These are phyloP conservation scores for Pelargonium cotyledonis DNA, from an alignment of 441 rosid species.

Conservation along the genomic window DNA sequence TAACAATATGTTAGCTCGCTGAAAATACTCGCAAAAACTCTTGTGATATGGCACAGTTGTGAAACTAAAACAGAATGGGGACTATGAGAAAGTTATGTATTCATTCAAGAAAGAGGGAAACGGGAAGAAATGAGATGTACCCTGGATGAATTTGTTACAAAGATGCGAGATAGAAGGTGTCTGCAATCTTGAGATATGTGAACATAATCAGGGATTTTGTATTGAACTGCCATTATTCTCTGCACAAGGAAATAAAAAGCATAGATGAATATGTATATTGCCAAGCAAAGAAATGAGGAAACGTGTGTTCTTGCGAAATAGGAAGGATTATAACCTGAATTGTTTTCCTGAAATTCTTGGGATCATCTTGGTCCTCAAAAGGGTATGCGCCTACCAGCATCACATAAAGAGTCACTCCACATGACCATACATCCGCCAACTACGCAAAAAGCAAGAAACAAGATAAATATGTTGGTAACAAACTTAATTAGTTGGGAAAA, in stretches of 20 bases:
- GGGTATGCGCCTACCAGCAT: conserved; percentile 95
- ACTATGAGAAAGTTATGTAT: not conserved
- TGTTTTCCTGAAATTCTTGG: conserved; percentile 79
- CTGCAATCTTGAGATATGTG: conserved; percentile 76
- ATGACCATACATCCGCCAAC: conserved; percentile 97
- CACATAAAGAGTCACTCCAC: conserved; percentile 90
- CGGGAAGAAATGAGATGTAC: conserved; percentile 28
- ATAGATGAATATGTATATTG: not conserved
- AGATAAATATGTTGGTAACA: not conserved
- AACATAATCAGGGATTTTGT: conserved; percentile 83
- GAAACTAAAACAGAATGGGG: not conserved
- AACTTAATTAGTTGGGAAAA: not conserved
- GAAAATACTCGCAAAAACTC: not conserved
- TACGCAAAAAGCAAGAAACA: conserved; percentile 15
- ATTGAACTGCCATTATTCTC: conserved; percentile 76
- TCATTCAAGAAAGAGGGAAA: not conserved
- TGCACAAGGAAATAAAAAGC: conserved; percentile 26
- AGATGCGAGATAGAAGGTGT: conserved; percentile 71
- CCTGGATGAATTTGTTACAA: conserved; percentile 59
- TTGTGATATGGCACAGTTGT: not conserved
- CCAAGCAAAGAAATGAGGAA: not conserved
- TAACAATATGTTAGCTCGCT: not conserved
- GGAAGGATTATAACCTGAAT: conserved; percentile 45
- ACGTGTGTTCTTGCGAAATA: not conserved
- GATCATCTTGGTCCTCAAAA: conserved; percentile 82